Evolutionary conservation across 257 asterid species (phyloP).

Genomic region (Salvia rosmarinus): DNA sequence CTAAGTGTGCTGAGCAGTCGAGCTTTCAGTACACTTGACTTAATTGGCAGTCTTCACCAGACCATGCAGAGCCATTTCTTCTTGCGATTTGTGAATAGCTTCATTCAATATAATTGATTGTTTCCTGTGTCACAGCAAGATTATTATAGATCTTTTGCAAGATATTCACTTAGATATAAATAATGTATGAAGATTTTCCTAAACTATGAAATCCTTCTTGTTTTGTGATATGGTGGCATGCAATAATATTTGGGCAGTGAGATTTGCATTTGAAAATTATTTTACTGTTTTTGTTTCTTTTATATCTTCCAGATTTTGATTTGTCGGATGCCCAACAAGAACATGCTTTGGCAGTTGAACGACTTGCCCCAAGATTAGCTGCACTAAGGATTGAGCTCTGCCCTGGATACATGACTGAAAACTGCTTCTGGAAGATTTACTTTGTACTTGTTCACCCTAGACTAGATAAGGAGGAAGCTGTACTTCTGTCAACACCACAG

Average conservation of each 20-base stretch:
- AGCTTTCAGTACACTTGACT: not conserved
- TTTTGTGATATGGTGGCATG: not conserved
- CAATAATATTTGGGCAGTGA: conserved; percentile 7
- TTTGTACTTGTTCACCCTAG: conserved; percentile 88
- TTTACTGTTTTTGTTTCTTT: conserved; percentile 26
- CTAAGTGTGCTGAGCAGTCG: not conserved
- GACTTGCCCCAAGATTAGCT: conserved; percentile 75
- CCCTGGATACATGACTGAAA: conserved; percentile 86
- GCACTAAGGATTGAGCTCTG: conserved; percentile 86
- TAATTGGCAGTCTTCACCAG: not conserved
- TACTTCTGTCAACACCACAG: conserved; percentile 78
- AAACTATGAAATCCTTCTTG: not conserved
- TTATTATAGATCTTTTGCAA: not conserved
- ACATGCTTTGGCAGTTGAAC: conserved; percentile 88
- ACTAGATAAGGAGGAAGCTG: conserved; percentile 64
- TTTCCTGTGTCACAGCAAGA: not conserved
- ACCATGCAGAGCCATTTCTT: not conserved
- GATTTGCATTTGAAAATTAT: not conserved
- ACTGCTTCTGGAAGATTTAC: conserved; percentile 87
- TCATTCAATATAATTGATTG: conserved; percentile 6
- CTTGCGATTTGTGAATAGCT: conserved; percentile 1
- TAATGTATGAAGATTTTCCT: conserved; percentile 17
- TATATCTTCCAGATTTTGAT: conserved; percentile 55
- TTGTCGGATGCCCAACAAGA: conserved; percentile 93
- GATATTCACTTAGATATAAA: conserved; percentile 15